Base-by-base conservation (phyloP, 2,329 filamentous ascomycete genomes). In the Fusarium ambrosium region DNA sequence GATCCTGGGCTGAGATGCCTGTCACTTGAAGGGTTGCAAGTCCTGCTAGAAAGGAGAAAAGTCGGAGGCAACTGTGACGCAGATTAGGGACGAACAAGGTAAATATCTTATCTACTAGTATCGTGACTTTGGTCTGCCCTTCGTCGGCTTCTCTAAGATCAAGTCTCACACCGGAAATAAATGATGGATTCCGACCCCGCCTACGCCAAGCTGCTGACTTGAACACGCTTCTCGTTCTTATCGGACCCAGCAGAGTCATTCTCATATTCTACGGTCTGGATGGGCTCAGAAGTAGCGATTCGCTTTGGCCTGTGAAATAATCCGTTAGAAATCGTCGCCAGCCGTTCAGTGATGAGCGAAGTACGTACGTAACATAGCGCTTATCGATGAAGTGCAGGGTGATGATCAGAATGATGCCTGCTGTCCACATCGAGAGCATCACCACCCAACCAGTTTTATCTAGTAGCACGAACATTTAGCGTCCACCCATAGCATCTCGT, bases 371-470 rank as follows among this genome's bases (percentile, higher is more conserved):
- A 13, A 53, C 48, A 20, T 58, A 70, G 45, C 70, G 63, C 2
- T 58, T 58, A 11, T 58, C 53, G 53, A 58, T 34, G 5, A 58
- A 36, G 10, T 58, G 53, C 1, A 58, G 29, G 10, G 29, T 20
- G 20, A 58, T 13, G 53, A 58, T 58, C 2, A 58, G 53, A 20
- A 58, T 58, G 53, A 58, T 58, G 32, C 53, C 53, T 22, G 53
- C 53, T 16, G 20, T 36, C 53, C 53, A 58, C 53, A 58, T 58
- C 1, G 53, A 58, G n/a, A 58, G 53, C 53, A 58, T 58, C 20
- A 58, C 53, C 9, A 58, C 53, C 53, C 53, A 58, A 34, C 53
- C 53, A 4, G 53, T 58, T 58, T 58, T 58, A 14, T 58, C 53
- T 58, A 4, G 14, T 4, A 9, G 24, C 4, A 22, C 1, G 2